phyloP scores from a whole-genome alignment of 495 filamentous ascomycete genomes.

The Podospora conica region DNA sequence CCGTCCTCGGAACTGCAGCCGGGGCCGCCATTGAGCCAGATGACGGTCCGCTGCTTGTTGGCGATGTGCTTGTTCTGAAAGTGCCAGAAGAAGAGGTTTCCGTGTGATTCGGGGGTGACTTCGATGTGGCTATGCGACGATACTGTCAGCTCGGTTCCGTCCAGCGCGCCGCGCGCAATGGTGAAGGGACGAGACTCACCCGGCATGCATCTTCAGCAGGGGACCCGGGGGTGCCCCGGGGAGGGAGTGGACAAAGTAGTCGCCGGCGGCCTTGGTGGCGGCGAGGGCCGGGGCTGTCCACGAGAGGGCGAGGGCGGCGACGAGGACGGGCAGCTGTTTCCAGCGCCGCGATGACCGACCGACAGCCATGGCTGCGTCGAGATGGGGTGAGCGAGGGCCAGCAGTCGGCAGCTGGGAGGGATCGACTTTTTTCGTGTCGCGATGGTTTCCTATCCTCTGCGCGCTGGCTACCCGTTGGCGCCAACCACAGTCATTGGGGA shows the following conservation, averaged over 20 bases:
- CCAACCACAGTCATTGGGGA: conserved; percentile 9
- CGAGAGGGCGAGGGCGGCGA: conserved; percentile 31
- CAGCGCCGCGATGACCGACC: conserved; percentile 25
- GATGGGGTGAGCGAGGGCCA: conserved; percentile 5
- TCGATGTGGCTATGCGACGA: conserved; percentile 73
- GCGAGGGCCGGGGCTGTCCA: conserved; percentile 30
- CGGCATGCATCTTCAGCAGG: conserved; percentile 93
- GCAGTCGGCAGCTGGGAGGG: background rate
- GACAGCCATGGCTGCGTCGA: conserved; percentile 23
- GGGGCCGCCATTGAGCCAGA: conserved; percentile 96
- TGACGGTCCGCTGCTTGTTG: conserved; percentile 82
- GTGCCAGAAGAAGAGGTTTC: conserved; percentile 98
- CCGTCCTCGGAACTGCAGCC: conserved; percentile 97
- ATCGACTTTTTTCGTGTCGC: background rate
- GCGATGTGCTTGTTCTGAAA: conserved; percentile 93
- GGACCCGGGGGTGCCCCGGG: conserved; percentile 82
- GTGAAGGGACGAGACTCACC: conserved; percentile 50
- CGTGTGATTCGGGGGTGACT: conserved; percentile 72
- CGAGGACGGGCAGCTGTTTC: conserved; percentile 28
- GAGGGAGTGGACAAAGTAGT: conserved; percentile 81
- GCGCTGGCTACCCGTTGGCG: conserved; percentile 15
- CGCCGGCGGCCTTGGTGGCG: conserved; percentile 52
- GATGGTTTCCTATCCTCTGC: background rate
- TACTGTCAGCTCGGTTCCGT: conserved; percentile 13
- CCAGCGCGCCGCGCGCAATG: background rate